phyloP scores from a whole-genome alignment of 169 alveolate species.

The Eimeria maxima region DNA sequence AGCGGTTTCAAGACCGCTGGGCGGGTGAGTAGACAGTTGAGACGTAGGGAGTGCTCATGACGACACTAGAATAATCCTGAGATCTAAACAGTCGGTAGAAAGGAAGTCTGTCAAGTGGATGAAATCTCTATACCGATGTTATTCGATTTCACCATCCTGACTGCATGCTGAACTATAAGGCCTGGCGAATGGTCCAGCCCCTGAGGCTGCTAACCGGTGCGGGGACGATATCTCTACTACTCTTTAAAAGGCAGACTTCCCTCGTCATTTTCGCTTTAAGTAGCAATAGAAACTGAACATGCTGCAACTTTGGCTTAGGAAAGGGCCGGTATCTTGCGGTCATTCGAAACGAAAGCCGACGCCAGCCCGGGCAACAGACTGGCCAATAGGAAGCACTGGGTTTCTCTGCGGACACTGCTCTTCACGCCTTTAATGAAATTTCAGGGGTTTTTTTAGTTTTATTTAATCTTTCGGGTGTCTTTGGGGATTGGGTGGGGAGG shows the following conservation, averaged over 20 bases:
- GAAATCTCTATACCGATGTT: background rate
- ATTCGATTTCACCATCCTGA: background rate
- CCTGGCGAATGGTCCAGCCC: constrained; percentile 52
- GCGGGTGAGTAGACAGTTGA: background rate
- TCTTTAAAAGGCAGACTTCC: background rate
- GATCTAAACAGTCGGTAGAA: background rate
- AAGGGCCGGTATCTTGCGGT: background rate
- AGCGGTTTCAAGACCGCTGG: background rate
- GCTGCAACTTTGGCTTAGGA: background rate
- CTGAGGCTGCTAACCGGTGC: background rate
- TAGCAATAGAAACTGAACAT: background rate
- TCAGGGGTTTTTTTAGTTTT: background rate
- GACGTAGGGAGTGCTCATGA: background rate
- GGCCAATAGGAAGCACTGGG: background rate
- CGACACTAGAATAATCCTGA: background rate
- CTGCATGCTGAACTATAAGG: constrained; percentile 13
- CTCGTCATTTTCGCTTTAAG: background rate
- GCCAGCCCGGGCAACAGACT: background rate
- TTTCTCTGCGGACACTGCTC: background rate
- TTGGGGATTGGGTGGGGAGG: background rate
- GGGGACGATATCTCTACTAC: background rate
- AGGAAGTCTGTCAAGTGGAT: background rate
- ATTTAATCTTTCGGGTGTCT: background rate
- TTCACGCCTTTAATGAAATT: background rate
- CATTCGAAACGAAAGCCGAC: background rate